Conservation (phyloP, 176 grass and related monocot species). For the Miscanthus lutarioriparius region DNA sequence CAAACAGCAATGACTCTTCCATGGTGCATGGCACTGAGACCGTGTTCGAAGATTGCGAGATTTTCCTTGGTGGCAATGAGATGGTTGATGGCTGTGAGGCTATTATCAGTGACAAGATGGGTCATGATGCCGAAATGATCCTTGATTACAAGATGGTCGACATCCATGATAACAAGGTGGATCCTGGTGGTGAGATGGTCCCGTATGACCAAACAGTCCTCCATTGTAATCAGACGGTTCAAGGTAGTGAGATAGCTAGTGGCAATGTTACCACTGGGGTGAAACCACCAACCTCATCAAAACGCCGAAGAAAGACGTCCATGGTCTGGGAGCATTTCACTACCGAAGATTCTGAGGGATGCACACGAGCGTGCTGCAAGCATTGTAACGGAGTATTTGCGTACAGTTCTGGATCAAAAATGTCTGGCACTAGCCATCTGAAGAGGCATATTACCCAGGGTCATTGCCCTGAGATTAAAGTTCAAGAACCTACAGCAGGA, state of each 20-base stretch:
- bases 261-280: not conserved
- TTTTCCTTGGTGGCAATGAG: not conserved
- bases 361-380: not conserved
- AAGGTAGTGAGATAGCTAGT: not conserved
- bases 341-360: not conserved
- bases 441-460: constrained; percentile 16
- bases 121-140: not conserved
- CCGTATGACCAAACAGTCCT: not conserved
- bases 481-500: constrained; percentile 13
- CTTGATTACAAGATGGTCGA: constrained; percentile 4
- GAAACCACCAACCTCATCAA: not conserved
- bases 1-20: not conserved
- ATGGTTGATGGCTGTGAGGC: not conserved
- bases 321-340: constrained; percentile 20
- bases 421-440: not conserved
- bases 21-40: not conserved
- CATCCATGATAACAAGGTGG: not conserved
- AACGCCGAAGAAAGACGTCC: not conserved
- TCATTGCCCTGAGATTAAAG: constrained; percentile 49
- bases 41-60: not conserved
- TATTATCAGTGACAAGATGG: not conserved
- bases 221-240: not conserved
- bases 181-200: not conserved
- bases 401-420: not conserved
- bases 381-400: not conserved